Conservation (phyloP, 371 early-diverging fungal genomes). For the Fennellomyces sp. region DNA sequence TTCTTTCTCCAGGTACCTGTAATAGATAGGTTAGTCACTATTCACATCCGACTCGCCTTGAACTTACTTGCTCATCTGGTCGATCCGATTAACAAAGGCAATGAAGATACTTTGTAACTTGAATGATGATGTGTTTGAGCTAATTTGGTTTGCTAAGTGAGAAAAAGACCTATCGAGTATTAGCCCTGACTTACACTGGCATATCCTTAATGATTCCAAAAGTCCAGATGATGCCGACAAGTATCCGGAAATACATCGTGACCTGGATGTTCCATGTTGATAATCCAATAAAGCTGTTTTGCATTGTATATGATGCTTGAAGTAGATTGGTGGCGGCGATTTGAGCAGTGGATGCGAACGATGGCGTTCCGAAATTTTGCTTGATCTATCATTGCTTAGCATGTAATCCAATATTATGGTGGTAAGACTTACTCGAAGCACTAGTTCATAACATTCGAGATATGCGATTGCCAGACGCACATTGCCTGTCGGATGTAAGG, state of each 20-base stretch:
- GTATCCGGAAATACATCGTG: slow-evolving; percentile 48
- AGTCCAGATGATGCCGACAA: slow-evolving; percentile 59
- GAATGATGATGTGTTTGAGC: not conserved
- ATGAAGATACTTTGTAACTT: slow-evolving; percentile 33
- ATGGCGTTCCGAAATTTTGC: slow-evolving; percentile 41
- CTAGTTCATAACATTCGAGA: slow-evolving; percentile 48
- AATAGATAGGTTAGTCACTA: not conserved
- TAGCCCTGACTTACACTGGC: slow-evolving; percentile 30
- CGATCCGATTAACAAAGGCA: slow-evolving; percentile 34
- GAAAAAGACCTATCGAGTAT: not conserved
- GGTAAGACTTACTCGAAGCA: slow-evolving; percentile 30
- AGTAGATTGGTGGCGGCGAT: slow-evolving; percentile 43
- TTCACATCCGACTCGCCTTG: not conserved
- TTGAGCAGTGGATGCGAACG: slow-evolving; percentile 47
- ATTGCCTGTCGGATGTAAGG: slow-evolving; percentile 30
- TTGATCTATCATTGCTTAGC: slow-evolving; percentile 23
- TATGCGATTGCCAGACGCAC: slow-evolving; percentile 55
- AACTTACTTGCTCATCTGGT: slow-evolving; percentile 27
- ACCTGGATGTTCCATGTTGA: slow-evolving; percentile 41
- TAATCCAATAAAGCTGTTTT: slow-evolving; percentile 66
- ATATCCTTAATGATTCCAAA: slow-evolving; percentile 56
- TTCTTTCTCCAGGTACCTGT: slow-evolving; percentile 1
- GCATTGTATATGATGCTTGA: slow-evolving; percentile 62
- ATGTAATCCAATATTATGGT: not conserved
- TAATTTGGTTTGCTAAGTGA: not conserved